Base-by-base conservation (phyloP, 331 rosid species). In the Quercus tomentella region DNA sequence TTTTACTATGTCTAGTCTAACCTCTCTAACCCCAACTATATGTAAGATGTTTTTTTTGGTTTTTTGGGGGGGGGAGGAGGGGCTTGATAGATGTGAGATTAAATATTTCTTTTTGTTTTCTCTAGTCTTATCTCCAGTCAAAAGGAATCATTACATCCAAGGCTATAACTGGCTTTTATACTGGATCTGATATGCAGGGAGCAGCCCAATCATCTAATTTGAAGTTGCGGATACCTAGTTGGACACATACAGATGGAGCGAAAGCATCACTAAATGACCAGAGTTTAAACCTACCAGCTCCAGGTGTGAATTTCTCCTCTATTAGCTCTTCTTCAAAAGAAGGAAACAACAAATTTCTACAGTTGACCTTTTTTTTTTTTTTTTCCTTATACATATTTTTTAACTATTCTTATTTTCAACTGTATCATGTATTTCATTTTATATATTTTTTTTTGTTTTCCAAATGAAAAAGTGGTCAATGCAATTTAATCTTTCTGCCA, bases 161-260 rank as follows among this genome's bases (percentile, higher is more conserved):
- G 55, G 31, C 16, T 58, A 22, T 58, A 25, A 23, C 26, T 23
- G 26, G 66, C 66, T 23, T 60, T 65, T 28, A 28, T 17, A 65
- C 45, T 65, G 70, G 23, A 65, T 67, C 51, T 35, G 51, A 54
- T 73, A 45, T 31, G 81, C 86, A 89, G 96, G 89, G 76, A 23
- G 49, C 63, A 6, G 81, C 77, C 25, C 73, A 43, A 62, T 76
- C 71, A 17, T 91, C 97, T 28, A 82, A 84, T 45, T 79, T 94
- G 80, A 92, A 93, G 70, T 70, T 95, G 37, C 92, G 99, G 37
- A 16, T 93, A 7, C 99, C 99, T 11, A 82, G 88, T 52, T 95
- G 99, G 99, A 91, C 96, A 7, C 35, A 17, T 49, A 12, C 55
- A 6, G 58, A 70, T 70, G 90, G 84, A 62, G 91, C 94, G 18